Evolutionary conservation across 2,329 filamentous ascomycete genomes (phyloP).

Genomic region (Hymenoscyphus salicellus): DNA sequence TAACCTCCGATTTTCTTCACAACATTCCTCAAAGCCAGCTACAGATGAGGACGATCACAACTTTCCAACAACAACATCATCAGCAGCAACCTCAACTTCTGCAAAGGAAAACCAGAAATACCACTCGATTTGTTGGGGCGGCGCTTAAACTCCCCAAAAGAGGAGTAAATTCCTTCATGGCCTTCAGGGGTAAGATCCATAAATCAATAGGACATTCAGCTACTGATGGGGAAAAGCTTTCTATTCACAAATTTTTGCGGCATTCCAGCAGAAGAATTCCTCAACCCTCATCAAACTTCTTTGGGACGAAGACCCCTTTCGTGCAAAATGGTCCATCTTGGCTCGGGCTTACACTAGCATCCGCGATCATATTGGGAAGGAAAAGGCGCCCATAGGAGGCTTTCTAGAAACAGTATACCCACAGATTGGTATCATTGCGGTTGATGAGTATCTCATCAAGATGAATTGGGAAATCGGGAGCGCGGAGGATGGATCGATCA

Average conservation of each 20-base stretch:
- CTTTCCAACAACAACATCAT: background rate
- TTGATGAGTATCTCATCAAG: constrained; percentile 21
- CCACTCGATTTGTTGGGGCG: background rate
- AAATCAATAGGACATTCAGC: background rate
- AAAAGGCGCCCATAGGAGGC: constrained; percentile 18
- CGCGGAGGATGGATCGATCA: constrained; percentile 14
- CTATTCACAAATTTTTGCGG: constrained; percentile 19
- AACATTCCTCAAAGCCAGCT: background rate
- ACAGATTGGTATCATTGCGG: constrained; percentile 23
- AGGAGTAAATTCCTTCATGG: constrained; percentile 25
- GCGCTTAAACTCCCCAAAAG: background rate
- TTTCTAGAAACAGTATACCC: constrained; percentile 22
- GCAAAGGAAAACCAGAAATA: background rate
- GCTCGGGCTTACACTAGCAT: constrained; percentile 27
- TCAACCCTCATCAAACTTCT: constrained; percentile 22
- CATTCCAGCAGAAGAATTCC: constrained; percentile 25
- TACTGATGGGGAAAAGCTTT: constrained; percentile 11
- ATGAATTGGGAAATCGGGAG: constrained; percentile 24
- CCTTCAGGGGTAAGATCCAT: constrained; percentile 19
- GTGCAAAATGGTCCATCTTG: constrained; percentile 27
- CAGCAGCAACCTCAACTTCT: background rate
- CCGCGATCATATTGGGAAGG: constrained; percentile 23
- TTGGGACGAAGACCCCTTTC: constrained; percentile 27
- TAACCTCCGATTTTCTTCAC: background rate
- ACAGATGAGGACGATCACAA: background rate